Evolutionary conservation across 192 early-diverging fungal genomes (phyloP).

Genomic region (Coemansia sp.): DNA sequence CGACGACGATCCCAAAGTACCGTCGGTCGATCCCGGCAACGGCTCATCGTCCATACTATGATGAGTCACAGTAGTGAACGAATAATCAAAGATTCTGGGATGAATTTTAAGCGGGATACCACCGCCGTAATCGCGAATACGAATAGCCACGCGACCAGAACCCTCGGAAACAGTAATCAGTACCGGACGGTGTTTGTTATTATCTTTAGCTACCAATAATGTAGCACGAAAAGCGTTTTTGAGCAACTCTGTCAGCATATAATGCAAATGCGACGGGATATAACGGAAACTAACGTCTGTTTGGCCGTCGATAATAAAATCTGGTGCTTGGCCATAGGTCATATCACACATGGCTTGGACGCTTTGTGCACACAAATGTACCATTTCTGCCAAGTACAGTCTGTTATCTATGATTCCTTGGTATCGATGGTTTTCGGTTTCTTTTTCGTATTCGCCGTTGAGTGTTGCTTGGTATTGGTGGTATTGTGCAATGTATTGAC

Average conservation of each 20-base stretch:
- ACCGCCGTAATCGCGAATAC: conserved; percentile 85
- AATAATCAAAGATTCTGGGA: conserved; percentile 79
- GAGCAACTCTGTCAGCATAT: conserved; percentile 81
- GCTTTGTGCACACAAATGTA: conserved; percentile 63
- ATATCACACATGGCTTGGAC: conserved; percentile 82
- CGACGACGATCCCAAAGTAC: not conserved
- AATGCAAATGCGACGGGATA: conserved; percentile 83
- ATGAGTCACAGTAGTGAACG: conserved; percentile 78
- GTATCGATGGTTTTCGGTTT: conserved; percentile 10
- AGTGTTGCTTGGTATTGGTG: conserved; percentile 25
- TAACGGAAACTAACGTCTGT: conserved; percentile 51
- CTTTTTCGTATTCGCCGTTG: not conserved
- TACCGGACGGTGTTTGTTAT: conserved; percentile 44
- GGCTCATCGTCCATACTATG: conserved; percentile 12
- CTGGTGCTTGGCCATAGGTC: conserved; percentile 77
- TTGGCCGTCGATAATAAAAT: conserved; percentile 58
- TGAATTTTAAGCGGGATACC: conserved; percentile 75
- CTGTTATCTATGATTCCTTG: conserved; percentile 31
- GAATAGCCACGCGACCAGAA: conserved; percentile 67
- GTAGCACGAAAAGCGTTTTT: conserved; percentile 86
- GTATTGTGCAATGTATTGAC: conserved; percentile 77
- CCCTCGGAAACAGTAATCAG: conserved; percentile 75
- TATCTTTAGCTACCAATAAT: no score
- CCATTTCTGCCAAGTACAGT: conserved; percentile 33
- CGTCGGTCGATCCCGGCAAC: not conserved